These are phyloP conservation scores for Phytophthora chlamydospora DNA, from an alignment of 352 stramenopile genomes.

Conservation along the genomic window DNA sequence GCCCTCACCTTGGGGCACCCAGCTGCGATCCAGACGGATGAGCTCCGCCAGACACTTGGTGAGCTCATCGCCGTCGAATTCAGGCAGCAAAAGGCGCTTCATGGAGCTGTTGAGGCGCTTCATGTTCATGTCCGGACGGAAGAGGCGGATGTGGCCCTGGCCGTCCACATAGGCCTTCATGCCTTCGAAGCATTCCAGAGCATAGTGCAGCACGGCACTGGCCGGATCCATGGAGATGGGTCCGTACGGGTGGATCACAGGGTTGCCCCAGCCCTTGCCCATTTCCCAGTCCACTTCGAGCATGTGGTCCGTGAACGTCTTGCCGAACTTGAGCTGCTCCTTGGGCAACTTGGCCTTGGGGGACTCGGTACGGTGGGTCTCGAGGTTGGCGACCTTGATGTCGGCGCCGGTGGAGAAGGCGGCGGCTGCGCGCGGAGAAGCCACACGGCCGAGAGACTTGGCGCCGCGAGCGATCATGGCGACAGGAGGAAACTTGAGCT, in stretches of 20 bases:
- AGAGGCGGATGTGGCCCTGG: conserved; percentile 91
- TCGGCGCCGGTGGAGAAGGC: conserved; percentile 35
- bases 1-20: conserved; percentile 94
- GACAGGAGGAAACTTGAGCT: background rate
- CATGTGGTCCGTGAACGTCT: conserved; percentile 97
- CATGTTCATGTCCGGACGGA: conserved; percentile 98
- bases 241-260: conserved; percentile 92
- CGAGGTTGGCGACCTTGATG: conserved; percentile 43
- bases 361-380: conserved; percentile 48
- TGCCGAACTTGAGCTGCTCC: conserved; percentile 93
- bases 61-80: conserved; percentile 92
- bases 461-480: conserved; percentile 22
- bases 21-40: conserved; percentile 88
- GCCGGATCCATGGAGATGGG: conserved; percentile 93
- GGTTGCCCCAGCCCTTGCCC: conserved; percentile 84
- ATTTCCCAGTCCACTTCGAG: conserved; percentile 93
- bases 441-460: conserved; percentile 25
- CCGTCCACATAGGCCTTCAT: conserved; percentile 95
- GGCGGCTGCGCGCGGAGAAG: conserved; percentile 19
- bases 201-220: conserved; percentile 94
- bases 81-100: conserved; percentile 88
- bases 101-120: conserved; percentile 94
- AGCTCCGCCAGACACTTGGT: conserved; percentile 91
- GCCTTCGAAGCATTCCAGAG: conserved; percentile 95
- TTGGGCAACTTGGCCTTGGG: conserved; percentile 80